Conservation (phyloP, 2,329 filamentous ascomycete species). For the Fusarium sp. region DNA sequence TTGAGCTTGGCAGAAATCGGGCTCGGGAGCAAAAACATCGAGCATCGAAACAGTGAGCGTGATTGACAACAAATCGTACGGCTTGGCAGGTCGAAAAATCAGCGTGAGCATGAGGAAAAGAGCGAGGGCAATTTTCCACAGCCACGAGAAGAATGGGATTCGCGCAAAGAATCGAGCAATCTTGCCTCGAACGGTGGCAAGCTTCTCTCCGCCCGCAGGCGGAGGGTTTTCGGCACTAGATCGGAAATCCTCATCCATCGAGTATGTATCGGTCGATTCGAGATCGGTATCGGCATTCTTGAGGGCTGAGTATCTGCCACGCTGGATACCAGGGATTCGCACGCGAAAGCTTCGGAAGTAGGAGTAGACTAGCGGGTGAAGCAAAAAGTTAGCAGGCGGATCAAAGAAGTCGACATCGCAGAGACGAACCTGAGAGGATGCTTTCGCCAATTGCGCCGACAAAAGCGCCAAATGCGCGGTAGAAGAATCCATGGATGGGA, state of each 20-base stretch:
- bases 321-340: slow-evolving; percentile 26
- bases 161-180: slow-evolving; percentile 12
- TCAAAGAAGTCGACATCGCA: background rate
- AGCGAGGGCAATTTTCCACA: slow-evolving; percentile 25
- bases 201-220: slow-evolving; percentile 22
- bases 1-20: slow-evolving; percentile 40
- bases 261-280: slow-evolving; percentile 34
- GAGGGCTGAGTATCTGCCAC: slow-evolving; percentile 30
- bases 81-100: slow-evolving; percentile 42
- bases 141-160: slow-evolving; percentile 21
- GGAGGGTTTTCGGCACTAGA: slow-evolving; percentile 17
- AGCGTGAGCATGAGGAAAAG: slow-evolving; percentile 34
- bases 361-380: slow-evolving; percentile 11
- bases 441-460: slow-evolving; percentile 25
- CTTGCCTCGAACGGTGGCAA: background rate
- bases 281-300: slow-evolving; percentile 20
- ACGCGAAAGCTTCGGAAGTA: slow-evolving; percentile 26
- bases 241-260: slow-evolving; percentile 25
- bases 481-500: slow-evolving; percentile 36
- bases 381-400: background rate
- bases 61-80: slow-evolving; percentile 44
- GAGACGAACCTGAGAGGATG: slow-evolving; percentile 22
- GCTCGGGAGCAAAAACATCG: slow-evolving; percentile 39
- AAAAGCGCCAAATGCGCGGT: slow-evolving; percentile 35
- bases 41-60: slow-evolving; percentile 45